These are phyloP conservation scores for Fraxinus xanthoxyloides DNA, from an alignment of 305 asterid species.

Conservation along the genomic window DNA sequence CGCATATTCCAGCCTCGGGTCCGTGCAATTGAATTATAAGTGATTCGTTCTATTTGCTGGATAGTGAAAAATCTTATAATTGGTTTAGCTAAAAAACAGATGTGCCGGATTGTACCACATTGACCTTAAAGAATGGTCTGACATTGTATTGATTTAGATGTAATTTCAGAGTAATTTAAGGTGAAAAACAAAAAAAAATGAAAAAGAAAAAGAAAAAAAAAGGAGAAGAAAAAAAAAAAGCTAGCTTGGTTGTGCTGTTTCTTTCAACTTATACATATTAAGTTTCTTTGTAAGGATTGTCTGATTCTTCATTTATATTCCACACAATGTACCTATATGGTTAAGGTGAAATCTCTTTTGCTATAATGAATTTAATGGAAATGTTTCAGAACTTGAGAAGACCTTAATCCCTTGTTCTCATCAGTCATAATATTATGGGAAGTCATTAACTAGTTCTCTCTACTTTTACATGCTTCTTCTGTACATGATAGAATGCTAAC, in stretches of 20 bases:
- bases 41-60: neutral
- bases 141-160: neutral
- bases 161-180: neutral
- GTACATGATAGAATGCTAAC: neutral
- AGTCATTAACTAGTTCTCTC: neutral
- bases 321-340: neutral
- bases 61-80: neutral
- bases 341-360: neutral
- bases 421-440: neutral
- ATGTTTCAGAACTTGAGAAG: neutral
- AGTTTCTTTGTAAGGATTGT: neutral
- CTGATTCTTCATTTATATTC: neutral
- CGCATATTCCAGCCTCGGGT: slow-evolving; percentile 35
- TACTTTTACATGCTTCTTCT: neutral
- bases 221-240: neutral
- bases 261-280: neutral
- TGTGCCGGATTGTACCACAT: neutral
- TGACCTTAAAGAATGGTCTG: neutral
- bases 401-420: neutral
- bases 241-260: neutral
- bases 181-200: neutral
- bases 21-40: slow-evolving; percentile 36
- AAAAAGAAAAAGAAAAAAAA: too few species aligned
- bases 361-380: neutral
- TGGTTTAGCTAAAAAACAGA: neutral